Evolutionary conservation across 306 rosid species (phyloP).

Genomic region (Vigna hirtella): DNA sequence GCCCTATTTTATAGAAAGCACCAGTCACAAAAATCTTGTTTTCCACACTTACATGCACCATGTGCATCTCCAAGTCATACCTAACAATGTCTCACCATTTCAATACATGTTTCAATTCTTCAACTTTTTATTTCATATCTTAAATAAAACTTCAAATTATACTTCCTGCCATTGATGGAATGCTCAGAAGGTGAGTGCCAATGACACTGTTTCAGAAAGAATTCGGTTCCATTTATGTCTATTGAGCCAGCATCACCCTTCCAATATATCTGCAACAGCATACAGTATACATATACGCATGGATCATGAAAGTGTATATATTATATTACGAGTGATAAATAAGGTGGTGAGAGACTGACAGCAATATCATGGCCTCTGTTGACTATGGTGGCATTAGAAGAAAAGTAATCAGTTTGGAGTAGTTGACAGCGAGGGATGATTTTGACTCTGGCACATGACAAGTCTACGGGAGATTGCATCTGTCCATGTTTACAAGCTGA

Average conservation of each 20-base stretch:
- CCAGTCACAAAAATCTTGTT: constrained; percentile 33
- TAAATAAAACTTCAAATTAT: neutral
- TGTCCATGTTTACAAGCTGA: constrained; percentile 33
- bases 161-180: constrained; percentile 41
- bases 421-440: neutral
- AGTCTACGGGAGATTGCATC: constrained; percentile 41
- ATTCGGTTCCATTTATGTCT: constrained; percentile 31
- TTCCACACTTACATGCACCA: constrained; percentile 29
- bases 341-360: neutral
- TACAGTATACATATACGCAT: neutral
- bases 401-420: neutral
- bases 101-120: neutral
- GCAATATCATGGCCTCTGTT: constrained; percentile 48
- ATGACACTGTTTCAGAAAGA: constrained; percentile 35
- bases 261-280: constrained; percentile 34
- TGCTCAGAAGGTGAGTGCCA: constrained; percentile 45
- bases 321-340: no score
- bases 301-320: no score
- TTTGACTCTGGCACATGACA: constrained; percentile 31
- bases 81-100: neutral
- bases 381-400: constrained; percentile 35
- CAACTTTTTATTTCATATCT: neutral
- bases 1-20: constrained; percentile 35
- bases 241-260: constrained; percentile 37
- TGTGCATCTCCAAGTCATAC: constrained; percentile 43